A percentile compares a stretch with the other conserved stretches of the same genome.
Conservation (phyloP, 768 basidiomycete genomes). For the Leccinum ochraceum region DNA sequence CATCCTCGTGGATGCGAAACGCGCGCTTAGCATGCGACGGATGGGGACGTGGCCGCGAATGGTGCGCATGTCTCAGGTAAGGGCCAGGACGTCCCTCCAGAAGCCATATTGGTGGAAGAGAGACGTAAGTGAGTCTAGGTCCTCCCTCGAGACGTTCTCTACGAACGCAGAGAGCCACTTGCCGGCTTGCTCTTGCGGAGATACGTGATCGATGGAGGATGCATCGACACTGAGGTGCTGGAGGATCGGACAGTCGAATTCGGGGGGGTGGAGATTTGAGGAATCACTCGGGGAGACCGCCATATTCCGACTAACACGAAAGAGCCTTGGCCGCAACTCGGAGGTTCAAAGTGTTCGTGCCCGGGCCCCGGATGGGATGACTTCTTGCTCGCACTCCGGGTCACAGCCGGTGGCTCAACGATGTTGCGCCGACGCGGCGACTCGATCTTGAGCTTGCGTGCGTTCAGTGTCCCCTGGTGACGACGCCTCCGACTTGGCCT, state of each 20-base stretch:
- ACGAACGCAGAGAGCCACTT: constrained; percentile 26
- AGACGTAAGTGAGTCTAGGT: neutral
- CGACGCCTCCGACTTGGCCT: too few relatives aligned
- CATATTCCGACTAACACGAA: too few relatives aligned
- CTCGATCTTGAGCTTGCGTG: too few relatives aligned
- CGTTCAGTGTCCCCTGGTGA: too few relatives aligned
- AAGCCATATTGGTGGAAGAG: constrained; percentile 31
- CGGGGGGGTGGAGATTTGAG: neutral
- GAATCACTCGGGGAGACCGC: neutral
- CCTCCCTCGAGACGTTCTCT: constrained; percentile 1
- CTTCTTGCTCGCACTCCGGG: too few relatives aligned
- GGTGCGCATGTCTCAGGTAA: constrained; percentile 58
- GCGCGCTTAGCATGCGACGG: constrained; percentile 6
- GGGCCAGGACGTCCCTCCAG: constrained; percentile 53
- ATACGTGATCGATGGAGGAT: constrained; percentile 11
- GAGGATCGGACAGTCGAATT: constrained; percentile 26
- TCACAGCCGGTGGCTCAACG: too few relatives aligned
- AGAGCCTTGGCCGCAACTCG: too few relatives aligned
- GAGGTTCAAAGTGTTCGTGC: too few relatives aligned
- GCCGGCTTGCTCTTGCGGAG: constrained; percentile 8
- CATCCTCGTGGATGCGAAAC: constrained; percentile 33
- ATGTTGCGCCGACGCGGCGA: too few relatives aligned
- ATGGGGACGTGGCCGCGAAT: constrained; percentile 34
- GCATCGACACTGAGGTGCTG: constrained; percentile 19
- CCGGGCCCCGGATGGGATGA: too few relatives aligned